A percentile compares a stretch with the other conserved stretches of the same genome.
phyloP scores from a whole-genome alignment of 352 stramenopile species.

The Phytopythium ostracodes region DNA sequence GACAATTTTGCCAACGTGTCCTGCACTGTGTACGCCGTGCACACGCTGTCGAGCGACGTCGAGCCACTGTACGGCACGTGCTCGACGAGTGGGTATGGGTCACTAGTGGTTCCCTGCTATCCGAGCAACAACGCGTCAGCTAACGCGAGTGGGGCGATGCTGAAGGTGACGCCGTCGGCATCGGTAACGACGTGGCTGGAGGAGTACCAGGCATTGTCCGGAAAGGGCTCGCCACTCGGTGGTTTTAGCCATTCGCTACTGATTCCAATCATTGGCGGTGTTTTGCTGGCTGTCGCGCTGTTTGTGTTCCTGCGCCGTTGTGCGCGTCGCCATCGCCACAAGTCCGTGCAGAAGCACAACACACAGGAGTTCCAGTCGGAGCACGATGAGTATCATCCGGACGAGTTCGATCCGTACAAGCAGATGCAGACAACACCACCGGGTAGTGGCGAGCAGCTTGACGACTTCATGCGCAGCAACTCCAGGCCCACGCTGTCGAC shows the following conservation, averaged over 20 bases:
- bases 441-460: no score
- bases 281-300: slow-evolving; percentile 12
- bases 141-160: slow-evolving; percentile 10
- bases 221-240: not conserved
- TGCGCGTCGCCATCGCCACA: slow-evolving; percentile 11
- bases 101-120: slow-evolving; percentile 32
- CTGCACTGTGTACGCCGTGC: slow-evolving; percentile 16
- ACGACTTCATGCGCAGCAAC: not conserved
- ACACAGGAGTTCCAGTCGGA: no score
- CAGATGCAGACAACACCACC: no score
- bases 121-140: slow-evolving; percentile 11
- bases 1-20: slow-evolving; percentile 6
- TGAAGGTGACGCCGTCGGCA: slow-evolving; percentile 1
- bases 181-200: slow-evolving; percentile 28
- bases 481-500: not conserved
- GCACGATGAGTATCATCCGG: no score
- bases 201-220: not conserved
- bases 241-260: slow-evolving; percentile 12
- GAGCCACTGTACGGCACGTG: slow-evolving; percentile 25
- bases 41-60: slow-evolving; percentile 10
- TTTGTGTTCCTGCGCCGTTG: slow-evolving; percentile 8
- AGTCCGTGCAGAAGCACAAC: not conserved
- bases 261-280: slow-evolving; percentile 13
- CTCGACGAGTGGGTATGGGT: slow-evolving; percentile 12
- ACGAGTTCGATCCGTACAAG: no score